Percentiles rank a stretch among this genome's conserved stretches.
Evolutionary conservation across 1,284 basidiomycete genomes (phyloP).

Genomic region (Schizopora paradoxa): DNA sequence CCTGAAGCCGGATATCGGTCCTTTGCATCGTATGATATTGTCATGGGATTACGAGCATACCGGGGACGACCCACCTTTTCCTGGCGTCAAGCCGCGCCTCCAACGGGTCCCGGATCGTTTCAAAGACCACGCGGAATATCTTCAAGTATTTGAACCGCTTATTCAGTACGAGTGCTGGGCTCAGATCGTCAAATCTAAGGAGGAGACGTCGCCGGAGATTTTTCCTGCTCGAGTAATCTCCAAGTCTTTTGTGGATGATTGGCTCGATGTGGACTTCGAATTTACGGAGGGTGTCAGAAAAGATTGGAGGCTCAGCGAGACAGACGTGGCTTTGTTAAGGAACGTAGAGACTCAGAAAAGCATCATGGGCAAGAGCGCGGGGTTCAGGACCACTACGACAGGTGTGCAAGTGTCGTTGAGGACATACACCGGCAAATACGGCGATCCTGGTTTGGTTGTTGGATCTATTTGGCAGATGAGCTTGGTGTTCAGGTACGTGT

Average conservation of each 20-base stretch:
- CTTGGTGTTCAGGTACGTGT: slow-evolving; percentile 76
- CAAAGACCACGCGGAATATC: slow-evolving; percentile 63
- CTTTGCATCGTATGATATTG: slow-evolving; percentile 76
- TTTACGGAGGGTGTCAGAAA: slow-evolving; percentile 53
- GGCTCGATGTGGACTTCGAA: slow-evolving; percentile 66
- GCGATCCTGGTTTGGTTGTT: slow-evolving; percentile 56
- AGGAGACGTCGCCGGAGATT: slow-evolving; percentile 44
- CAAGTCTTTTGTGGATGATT: slow-evolving; percentile 65
- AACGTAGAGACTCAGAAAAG: slow-evolving; percentile 45
- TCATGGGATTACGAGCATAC: slow-evolving; percentile 81
- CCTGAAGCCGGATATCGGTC: slow-evolving; percentile 77
- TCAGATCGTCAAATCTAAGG: slow-evolving; percentile 76
- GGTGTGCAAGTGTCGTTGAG: slow-evolving; percentile 48
- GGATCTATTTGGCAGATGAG: slow-evolving; percentile 69
- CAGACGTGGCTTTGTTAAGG: slow-evolving; percentile 71
- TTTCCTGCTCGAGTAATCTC: slow-evolving; percentile 56
- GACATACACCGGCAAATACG: slow-evolving; percentile 37
- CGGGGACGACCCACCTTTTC: slow-evolving; percentile 53
- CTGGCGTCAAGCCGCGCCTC: slow-evolving; percentile 32
- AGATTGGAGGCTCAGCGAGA: slow-evolving; percentile 75
- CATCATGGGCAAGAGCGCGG: slow-evolving; percentile 75
- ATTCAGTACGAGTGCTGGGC: slow-evolving; percentile 91
- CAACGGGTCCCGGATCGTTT: slow-evolving; percentile 64
- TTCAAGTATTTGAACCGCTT: slow-evolving; percentile 79
- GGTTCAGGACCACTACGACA: slow-evolving; percentile 49